Evolutionary conservation across 108 stramenopile species (phyloP), one percentile per base, ranked within the genome.

Genomic region (Pseudonitzschia pungens): DNA sequence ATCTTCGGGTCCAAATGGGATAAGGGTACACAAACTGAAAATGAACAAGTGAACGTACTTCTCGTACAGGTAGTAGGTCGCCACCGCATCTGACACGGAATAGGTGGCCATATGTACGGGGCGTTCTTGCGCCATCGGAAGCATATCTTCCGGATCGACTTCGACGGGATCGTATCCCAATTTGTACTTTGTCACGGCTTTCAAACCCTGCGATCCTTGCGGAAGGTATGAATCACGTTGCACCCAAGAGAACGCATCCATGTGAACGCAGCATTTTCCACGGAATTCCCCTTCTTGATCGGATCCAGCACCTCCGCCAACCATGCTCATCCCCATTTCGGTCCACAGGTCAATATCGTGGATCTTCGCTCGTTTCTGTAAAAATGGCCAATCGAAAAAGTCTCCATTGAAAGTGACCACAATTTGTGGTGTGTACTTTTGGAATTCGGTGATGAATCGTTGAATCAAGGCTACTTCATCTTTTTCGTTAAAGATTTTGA

Each of bases 381-480:
- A 68, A 81, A 96, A 99, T 0, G 99, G 99, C 97, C 97, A 99
- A 80, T 99, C 99, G 81, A 99, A 99, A 69, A 83, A 97, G 83
- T 99, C 99, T n/a, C 99, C 99, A 87, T 99, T 99, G 76, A 98
- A 99, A 20, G 99, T 99, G 41, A 98, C 97, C 53, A 97, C 95
- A 77, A 99, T 91, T 83, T 99, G 98, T 21, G 99, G 99, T 41
- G 74, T 71, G 29, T 86, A 63, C 70, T 81, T 83, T 51, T 86
- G 86, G 67, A 90, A 91, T 73, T 98, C 97, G 20, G 60, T 43
- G 64, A 99, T 84, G 76, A 99, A 99, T 52, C 91, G 77, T 24
- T 81, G 79, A 24, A 99, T 77, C 43, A 92, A 57, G 22, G 80
- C 86, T 67, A 89, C 80, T 78, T 99, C 98, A 65, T 94, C 83